These are phyloP conservation scores for Boletus subcaerulescens DNA, from an alignment of 768 basidiomycete species.

Conservation along the genomic window DNA sequence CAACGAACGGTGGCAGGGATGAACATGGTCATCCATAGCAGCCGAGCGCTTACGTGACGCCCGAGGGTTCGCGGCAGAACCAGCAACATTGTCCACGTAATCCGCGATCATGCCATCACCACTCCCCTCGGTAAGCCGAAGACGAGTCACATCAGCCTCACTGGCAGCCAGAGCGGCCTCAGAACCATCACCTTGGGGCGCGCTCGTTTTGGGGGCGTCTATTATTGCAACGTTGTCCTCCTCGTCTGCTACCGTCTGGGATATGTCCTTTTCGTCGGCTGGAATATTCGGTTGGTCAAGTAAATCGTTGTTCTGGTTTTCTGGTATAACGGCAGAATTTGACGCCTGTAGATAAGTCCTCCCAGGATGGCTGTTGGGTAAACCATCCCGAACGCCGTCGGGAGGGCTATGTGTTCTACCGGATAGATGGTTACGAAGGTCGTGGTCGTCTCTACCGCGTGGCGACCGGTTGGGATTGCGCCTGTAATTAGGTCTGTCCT, in stretches of 20 bases:
- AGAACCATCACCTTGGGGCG: background rate
- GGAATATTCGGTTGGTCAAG: background rate
- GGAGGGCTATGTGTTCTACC: background rate
- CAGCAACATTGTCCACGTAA: conserved; percentile 9
- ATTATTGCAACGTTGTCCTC: background rate
- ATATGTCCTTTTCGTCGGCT: conserved; percentile 10
- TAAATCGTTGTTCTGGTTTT: background rate
- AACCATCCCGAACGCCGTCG: background rate
- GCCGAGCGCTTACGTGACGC: conserved; percentile 20
- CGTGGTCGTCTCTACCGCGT: background rate
- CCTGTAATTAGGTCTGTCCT: background rate
- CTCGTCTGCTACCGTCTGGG: background rate
- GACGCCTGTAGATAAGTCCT: background rate
- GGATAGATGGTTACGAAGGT: background rate
- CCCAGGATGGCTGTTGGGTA: background rate
- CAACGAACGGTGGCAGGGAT: conserved; percentile 41
- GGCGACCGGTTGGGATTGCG: conserved; percentile 2
- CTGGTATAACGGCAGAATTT: background rate
- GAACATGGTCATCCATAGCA: background rate
- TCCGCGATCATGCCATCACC: background rate
- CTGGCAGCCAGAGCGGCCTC: background rate
- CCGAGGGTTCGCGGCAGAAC: conserved; percentile 16
- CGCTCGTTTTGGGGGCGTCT: background rate
- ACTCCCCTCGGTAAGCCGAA: background rate
- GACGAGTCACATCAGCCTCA: background rate